These are phyloP conservation scores for Melanomma pulvis-pyrius DNA, from an alignment of 495 filamentous ascomycete species.

Conservation along the genomic window DNA sequence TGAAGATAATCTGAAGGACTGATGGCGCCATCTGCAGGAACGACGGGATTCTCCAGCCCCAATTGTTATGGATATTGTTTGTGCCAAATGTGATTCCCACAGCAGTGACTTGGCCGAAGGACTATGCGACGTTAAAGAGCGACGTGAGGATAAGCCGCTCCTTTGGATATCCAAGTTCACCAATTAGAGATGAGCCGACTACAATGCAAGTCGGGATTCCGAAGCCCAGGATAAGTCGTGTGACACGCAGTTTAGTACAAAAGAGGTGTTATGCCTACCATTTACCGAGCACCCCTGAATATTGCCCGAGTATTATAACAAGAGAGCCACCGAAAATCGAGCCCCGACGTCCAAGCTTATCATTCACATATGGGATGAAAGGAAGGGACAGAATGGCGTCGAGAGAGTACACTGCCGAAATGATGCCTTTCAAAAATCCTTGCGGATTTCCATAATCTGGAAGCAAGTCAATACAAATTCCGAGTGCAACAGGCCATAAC, in stretches of 20 bases:
- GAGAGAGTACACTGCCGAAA: neutral
- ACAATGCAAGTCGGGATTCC: neutral
- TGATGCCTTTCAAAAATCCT: neutral
- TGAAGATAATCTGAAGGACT: constrained; percentile 57
- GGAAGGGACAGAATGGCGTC: neutral
- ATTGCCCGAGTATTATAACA: neutral
- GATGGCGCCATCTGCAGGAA: constrained; percentile 57
- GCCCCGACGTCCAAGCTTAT: neutral
- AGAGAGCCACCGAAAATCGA: neutral
- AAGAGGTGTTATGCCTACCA: neutral
- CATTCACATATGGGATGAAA: neutral
- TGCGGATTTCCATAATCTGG: neutral
- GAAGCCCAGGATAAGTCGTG: neutral
- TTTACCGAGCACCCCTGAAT: neutral
- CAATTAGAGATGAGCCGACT: neutral
- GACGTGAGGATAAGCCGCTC: neutral
- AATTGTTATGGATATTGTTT: constrained; percentile 55
- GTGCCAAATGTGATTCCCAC: constrained; percentile 29
- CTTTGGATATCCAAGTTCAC: neutral
- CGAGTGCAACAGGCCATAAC: neutral
- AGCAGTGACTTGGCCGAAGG: neutral
- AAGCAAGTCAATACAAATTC: neutral
- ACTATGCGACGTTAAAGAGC: neutral
- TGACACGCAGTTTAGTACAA: no score
- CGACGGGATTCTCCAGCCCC: constrained; percentile 67